These are phyloP conservation scores for Fusarium pseudocircinatum DNA, from an alignment of 2,329 filamentous ascomycete species.

Conservation along the genomic window DNA sequence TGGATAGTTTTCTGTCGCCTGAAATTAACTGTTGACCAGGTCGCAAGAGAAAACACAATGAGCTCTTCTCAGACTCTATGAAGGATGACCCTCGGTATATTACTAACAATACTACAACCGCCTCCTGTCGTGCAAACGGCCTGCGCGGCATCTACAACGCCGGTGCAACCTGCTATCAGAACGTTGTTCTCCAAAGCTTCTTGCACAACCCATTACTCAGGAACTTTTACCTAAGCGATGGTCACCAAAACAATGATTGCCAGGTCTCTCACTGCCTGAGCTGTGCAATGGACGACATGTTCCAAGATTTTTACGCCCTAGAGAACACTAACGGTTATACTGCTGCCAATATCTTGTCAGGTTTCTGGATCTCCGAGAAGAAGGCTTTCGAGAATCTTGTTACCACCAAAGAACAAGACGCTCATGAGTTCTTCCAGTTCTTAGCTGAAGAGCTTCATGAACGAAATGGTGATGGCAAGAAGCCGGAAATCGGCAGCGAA, in stretches of 20 bases:
- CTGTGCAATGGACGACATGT: conserved; percentile 78
- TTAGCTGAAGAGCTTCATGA: conserved; percentile 91
- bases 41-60: conserved; percentile 80
- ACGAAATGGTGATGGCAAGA: conserved; percentile 77
- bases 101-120: conserved; percentile 78
- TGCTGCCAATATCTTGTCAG: conserved; percentile 86
- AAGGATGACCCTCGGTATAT: conserved; percentile 82
- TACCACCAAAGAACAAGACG: conserved; percentile 95
- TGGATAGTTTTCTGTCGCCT: not conserved
- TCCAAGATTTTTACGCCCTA: conserved; percentile 74
- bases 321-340: conserved; percentile 91
- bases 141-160: conserved; percentile 95
- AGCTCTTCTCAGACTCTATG: conserved; percentile 70
- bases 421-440: conserved; percentile 97
- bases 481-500: conserved; percentile 66
- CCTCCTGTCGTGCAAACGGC: conserved; percentile 86
- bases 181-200: conserved; percentile 91
- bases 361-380: conserved; percentile 87
- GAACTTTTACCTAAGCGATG: conserved; percentile 91
- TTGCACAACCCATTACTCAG: conserved; percentile 92
- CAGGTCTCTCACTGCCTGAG: conserved; percentile 69
- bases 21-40: conserved; percentile 48
- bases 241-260: conserved; percentile 83
- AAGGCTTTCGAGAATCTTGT: conserved; percentile 78
- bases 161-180: conserved; percentile 98